phyloP scores from a whole-genome alignment of 1,284 basidiomycete genomes.

The Trichosporon ovoides region DNA sequence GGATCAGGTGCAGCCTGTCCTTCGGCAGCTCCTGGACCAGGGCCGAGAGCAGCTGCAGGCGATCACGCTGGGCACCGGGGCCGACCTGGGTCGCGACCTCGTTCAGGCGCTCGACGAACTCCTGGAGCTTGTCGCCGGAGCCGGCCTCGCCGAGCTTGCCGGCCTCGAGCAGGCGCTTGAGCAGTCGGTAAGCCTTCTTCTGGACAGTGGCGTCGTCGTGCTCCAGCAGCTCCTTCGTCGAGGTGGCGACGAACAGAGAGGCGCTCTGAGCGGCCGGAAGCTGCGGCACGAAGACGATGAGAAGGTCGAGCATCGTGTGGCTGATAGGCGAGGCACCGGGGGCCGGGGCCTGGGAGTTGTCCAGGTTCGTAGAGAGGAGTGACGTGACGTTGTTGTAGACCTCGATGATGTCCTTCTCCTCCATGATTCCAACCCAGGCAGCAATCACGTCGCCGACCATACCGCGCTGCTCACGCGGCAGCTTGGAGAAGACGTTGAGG shows the following conservation, averaged over 20 bases:
- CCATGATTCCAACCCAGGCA: conserved; percentile 76
- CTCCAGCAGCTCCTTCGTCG: conserved; percentile 46
- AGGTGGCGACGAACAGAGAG: conserved; percentile 57
- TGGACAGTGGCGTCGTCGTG: conserved; percentile 81
- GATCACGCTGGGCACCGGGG: conserved; percentile 86
- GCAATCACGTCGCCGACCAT: conserved; percentile 84
- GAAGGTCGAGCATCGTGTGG: conserved; percentile 82
- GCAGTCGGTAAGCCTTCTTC: conserved; percentile 89
- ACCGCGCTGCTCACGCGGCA: conserved; percentile 67
- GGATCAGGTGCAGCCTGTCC: conserved; percentile 74
- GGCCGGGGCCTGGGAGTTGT: conserved; percentile 38
- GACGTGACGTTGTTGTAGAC: conserved; percentile 75
- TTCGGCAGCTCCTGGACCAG: conserved; percentile 69
- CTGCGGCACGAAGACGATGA: conserved; percentile 75
- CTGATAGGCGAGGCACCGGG: conserved; percentile 53
- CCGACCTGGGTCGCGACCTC: conserved; percentile 60
- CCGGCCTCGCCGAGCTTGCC: conserved; percentile 54
- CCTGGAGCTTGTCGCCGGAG: conserved; percentile 54
- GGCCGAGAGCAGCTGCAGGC: conserved; percentile 68
- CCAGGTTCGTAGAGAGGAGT: conserved; percentile 69
- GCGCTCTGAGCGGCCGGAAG: conserved; percentile 60
- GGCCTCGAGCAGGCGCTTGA: conserved; percentile 66
- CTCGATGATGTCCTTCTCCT: conserved; percentile 66
- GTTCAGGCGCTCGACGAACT: conserved; percentile 58
- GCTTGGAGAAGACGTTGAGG: conserved; percentile 92